Conservation (phyloP, 805 yeast genomes). For the Metschnikowia chrysomelidarum region DNA sequence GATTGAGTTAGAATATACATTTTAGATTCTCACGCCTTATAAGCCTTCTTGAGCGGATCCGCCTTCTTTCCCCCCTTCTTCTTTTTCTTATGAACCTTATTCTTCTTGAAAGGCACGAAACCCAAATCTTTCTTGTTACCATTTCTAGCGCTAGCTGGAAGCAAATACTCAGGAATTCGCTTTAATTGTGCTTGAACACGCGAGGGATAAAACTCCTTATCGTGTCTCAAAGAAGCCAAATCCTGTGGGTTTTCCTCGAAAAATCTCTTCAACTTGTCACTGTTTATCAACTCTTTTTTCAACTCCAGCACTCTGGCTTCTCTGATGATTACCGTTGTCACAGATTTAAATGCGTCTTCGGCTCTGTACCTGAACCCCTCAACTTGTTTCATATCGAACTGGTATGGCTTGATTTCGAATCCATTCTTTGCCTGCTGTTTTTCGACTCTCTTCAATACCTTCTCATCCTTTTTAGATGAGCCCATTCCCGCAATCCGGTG, state of each 20-base stretch:
- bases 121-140: constrained; percentile 55
- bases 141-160: constrained; percentile 74
- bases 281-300: constrained; percentile 79
- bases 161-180: constrained; percentile 86
- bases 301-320: constrained; percentile 92
- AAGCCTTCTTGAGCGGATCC: constrained; percentile 60
- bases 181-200: constrained; percentile 83
- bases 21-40: constrained; percentile 15
- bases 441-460: constrained; percentile 70
- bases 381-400: constrained; percentile 86
- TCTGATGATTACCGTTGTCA: constrained; percentile 82
- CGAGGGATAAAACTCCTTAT: constrained; percentile 79
- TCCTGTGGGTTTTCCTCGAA: constrained; percentile 98
- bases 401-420: constrained; percentile 77
- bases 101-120: constrained; percentile 69
- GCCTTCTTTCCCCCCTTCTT: constrained; percentile 43
- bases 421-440: constrained; percentile 75
- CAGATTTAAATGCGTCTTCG: constrained; percentile 96
- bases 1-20: constrained; percentile 19
- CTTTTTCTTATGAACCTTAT: constrained; percentile 44
- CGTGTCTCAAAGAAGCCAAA: constrained; percentile 84
- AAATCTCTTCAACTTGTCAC: constrained; percentile 88
- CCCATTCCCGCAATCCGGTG: constrained; percentile 76
- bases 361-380: constrained; percentile 95
- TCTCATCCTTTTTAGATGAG: constrained; percentile 81